Base-by-base conservation (phyloP, 306 rosid species). In the Rosa multiflora region DNA sequence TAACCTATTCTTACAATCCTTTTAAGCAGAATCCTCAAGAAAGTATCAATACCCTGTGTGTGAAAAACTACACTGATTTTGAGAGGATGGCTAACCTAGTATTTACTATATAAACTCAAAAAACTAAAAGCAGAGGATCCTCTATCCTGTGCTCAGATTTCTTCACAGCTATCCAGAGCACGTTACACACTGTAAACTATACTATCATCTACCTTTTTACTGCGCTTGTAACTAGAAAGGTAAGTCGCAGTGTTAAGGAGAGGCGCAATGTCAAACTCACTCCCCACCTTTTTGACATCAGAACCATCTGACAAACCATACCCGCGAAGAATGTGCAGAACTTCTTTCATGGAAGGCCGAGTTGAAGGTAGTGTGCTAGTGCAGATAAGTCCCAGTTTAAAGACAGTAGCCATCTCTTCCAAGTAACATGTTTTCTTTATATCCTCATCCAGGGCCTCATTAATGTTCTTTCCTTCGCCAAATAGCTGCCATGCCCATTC, bases 301-400 rank as follows among this genome's bases (percentile, higher is more conserved):
- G 35, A 61, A 78, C 46, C 88, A 37, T 72, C 26, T 3, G 82
- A 51, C 44, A 82, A 74, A 81, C 90, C 73, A 67, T 80, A 80
- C 17, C 51, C 86, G 44, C 85, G 85, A 83, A 90, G 97, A 66
- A 92, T 81, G 82, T 87, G 89, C 87, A 92, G 58, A 80, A 90
- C 84, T 82, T 89, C 96, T 79, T 78, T 87, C 85, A 87, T 76
- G 51, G 97, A 79, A 71, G 98, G 97, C 78, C 98, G 88, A 44
- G 74, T 66, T 43, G 91, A 83, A 67, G 97, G 98, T 32, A 70
- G 66, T 11, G 81, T 58, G 82, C 90, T 84, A 9, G 98, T 94
- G 83, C 96, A 94, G 72, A 82, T 55, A 62, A 94, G 93, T 74
- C 97, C 98, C 73, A 94, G 86, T 83, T 89, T 92, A 64, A 92